Evolutionary conservation across 2,329 filamentous ascomycete species (phyloP), one percentile per base, ranked within the genome.

Genomic region (Didymella keratinophila): DNA sequence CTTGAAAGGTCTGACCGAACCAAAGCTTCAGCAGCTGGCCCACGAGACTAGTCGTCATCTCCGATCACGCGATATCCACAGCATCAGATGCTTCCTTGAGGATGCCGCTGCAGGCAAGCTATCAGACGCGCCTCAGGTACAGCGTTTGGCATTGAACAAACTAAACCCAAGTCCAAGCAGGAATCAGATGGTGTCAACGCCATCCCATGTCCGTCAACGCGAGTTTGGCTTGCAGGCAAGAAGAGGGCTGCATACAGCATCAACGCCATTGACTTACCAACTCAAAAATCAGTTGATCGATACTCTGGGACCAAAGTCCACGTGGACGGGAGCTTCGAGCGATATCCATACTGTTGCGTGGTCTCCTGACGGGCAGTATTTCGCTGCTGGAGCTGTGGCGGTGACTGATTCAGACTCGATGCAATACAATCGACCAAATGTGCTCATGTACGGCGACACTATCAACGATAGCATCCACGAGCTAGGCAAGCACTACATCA

Each of bases 391-490:
- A 2, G 83, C 85, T 4, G 82, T 84, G 6, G 82, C 85, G 28
- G 80, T 85, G 5, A 81, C 81, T 3, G 85, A 87, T 62, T 70
- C 78, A 3, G 75, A 81, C 44, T 84, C 81, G n/a, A 84, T 86
- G 80, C 81, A 85, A 39, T 88, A 88, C 66, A 88, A 88, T 57
- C 76, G 82, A 37, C 76, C 79, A 0, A 83, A 85, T 58, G 88
- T 88, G 63, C 74, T 88, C 1, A 66, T 88, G 1, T 69, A 85
- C 34, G 86, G 86, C 1, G 76, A 84, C 59, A 61, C 80, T 3
- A 61, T 68, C 1, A 64, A 66, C 1, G 79, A 78, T 20, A 66
- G 65, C 1, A 67, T 88, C 8, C 74, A 78, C 51, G 86, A 87
- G 61, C 69, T 88, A 0, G 79, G 83, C 1, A 80, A 84, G 48